Evolutionary conservation across 2,329 filamentous ascomycete genomes (phyloP), one percentile per base, ranked within the genome.

Genomic region (Alternaria triticina): DNA sequence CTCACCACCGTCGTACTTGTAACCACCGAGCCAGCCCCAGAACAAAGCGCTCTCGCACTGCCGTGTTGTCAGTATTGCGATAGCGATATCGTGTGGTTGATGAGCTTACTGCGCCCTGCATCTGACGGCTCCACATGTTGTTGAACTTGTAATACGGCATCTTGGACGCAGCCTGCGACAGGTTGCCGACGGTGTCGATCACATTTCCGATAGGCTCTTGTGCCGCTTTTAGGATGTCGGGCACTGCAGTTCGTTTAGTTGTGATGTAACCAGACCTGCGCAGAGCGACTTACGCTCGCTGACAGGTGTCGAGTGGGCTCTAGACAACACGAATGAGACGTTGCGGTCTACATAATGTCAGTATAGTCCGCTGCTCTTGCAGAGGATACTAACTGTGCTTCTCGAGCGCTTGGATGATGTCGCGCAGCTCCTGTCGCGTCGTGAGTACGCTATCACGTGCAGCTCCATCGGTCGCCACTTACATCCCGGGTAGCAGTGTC

Each of bases 111-210:
- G 92, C 88, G 78, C 92, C 93, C 80, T 98, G 95, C 58, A 97
- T 83, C 74, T 92, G 89, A 62, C 93, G 88, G 27, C 89, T 87
- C 96, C 96, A 99, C 78, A 93, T 88, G 60, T 86, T 84, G 81
- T 97, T 97, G 84, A 96, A 97, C 87, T 97, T 97, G 89, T 98
- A 99, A 85, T 98, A 99, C 0, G 96, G 95, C 74, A 96, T 91
- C 78, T 92, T 87, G 25, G 93, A 94, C 3, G 94, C 93, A 58
- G 92, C 87, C 58, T 86, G 82, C 65, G 88, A 87, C 47, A 99
- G 87, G 70, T 90, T 88, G 61, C 84, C 82, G 49, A 97, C 86
- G 47, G 90, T 91, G 51, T 88, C 84, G 59, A 92, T 86, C 79
- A 97, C 89, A 36, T 91, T 87, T 67, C 87, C 83, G 77, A 98